These are phyloP conservation scores for Puya raimondii DNA, from an alignment of 176 grass and related monocot species.

Conservation along the genomic window DNA sequence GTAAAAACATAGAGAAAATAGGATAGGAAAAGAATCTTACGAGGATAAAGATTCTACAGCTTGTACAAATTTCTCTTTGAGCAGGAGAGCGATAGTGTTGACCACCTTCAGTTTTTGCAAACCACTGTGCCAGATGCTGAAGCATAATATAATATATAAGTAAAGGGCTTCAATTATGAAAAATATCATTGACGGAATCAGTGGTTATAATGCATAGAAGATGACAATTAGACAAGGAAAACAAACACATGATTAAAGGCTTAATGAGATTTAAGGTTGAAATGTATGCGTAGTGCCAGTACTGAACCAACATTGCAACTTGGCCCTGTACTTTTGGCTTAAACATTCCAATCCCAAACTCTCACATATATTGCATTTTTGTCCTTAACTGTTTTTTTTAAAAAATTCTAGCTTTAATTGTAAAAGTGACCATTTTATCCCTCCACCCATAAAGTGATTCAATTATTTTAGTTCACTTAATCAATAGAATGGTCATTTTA, in stretches of 20 bases:
- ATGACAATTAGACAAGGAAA: background rate
- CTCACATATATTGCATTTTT: no score
- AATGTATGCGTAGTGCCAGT: no score
- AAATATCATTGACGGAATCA: background rate
- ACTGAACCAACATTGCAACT: no score
- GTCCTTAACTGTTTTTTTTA: no score
- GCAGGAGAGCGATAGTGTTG: background rate
- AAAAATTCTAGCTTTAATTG: no score
- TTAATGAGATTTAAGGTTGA: no score
- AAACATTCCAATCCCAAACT: no score
- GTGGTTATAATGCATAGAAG: background rate
- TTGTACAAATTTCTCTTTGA: slow-evolving; percentile 12
- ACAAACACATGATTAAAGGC: no score
- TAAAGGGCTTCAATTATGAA: background rate
- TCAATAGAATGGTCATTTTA: background rate
- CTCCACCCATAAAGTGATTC: no score
- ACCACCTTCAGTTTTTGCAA: slow-evolving; percentile 15
- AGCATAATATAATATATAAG: background rate
- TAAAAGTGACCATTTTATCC: no score
- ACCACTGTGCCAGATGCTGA: slow-evolving; percentile 12
- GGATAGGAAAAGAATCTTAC: slow-evolving; percentile 5
- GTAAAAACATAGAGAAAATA: background rate
- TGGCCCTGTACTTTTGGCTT: no score
- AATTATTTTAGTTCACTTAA: background rate
- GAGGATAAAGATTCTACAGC: background rate